phyloP scores from a whole-genome alignment of 2,329 filamentous ascomycete genomes.

The Arachnomyces sp. region DNA sequence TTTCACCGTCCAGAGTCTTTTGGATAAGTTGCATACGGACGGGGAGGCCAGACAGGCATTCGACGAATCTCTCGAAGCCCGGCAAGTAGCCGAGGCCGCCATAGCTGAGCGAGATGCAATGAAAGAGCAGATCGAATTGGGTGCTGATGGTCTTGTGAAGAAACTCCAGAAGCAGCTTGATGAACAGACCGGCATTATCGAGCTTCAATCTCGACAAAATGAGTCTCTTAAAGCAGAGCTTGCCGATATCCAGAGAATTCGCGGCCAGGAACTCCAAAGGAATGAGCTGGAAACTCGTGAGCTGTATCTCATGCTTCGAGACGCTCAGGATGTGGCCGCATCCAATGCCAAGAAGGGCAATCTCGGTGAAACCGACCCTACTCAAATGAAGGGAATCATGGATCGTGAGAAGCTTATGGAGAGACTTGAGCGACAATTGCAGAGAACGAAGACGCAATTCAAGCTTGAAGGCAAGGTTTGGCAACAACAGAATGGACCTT shows the following conservation, averaged over 20 bases:
- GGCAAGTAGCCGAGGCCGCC: constrained; percentile 89
- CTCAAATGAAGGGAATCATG: constrained; percentile 81
- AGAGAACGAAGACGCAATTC: constrained; percentile 94
- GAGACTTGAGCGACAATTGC: constrained; percentile 86
- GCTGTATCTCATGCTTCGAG: constrained; percentile 93
- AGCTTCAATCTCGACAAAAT: constrained; percentile 75
- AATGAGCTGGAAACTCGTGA: constrained; percentile 95
- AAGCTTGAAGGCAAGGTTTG: constrained; percentile 92
- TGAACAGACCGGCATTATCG: constrained; percentile 83
- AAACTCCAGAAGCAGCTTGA: constrained; percentile 92
- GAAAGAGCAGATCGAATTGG: constrained; percentile 76
- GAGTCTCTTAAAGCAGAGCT: constrained; percentile 85
- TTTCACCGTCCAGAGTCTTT: constrained; percentile 88
- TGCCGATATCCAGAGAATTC: constrained; percentile 73
- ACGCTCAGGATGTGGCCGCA: constrained; percentile 91
- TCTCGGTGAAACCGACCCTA: constrained; percentile 56
- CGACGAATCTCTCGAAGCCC: constrained; percentile 82
- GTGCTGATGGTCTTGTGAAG: constrained; percentile 84
- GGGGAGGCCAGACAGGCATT: constrained; percentile 85
- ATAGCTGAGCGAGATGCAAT: constrained; percentile 96
- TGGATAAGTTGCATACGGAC: constrained; percentile 95
- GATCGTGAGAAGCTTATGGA: constrained; percentile 90
- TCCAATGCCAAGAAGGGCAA: constrained; percentile 61
- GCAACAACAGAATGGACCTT: constrained; percentile 70
- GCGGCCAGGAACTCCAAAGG: constrained; percentile 83